Percentiles rank a stretch among this genome's conserved stretches.
phyloP scores from a whole-genome alignment of 2,329 filamentous ascomycete species.

The Pestalotiopsis sp. region DNA sequence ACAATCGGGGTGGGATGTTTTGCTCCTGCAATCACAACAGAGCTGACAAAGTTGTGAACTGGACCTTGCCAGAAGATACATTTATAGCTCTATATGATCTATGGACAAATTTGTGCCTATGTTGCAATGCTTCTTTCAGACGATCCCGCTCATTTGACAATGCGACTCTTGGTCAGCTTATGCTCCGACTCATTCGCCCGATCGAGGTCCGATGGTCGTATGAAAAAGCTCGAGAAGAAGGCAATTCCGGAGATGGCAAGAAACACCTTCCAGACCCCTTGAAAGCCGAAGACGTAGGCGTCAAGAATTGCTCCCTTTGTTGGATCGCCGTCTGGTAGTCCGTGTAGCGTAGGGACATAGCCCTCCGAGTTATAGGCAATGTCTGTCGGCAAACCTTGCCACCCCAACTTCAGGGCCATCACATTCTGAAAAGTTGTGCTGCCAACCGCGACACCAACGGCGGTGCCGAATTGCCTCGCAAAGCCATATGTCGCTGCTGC shows the following conservation, averaged over 20 bases:
- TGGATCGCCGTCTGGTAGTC: neutral
- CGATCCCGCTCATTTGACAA: neutral
- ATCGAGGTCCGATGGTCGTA: slow-evolving; percentile 44
- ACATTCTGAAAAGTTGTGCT: slow-evolving; percentile 23
- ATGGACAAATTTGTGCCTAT: neutral
- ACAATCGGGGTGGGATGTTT: too few relatives aligned
- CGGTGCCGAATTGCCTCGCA: slow-evolving; percentile 20
- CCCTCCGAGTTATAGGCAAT: slow-evolving; percentile 16
- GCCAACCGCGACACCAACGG: slow-evolving; percentile 22
- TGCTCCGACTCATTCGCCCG: slow-evolving; percentile 42
- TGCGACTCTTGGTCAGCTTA: slow-evolving; percentile 28
- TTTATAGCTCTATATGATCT: too few relatives aligned
- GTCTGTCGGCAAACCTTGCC: slow-evolving; percentile 13
- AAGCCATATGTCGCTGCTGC: slow-evolving; percentile 14
- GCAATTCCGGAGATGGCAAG: slow-evolving; percentile 40
- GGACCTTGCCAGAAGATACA: too few relatives aligned
- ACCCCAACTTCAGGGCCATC: slow-evolving; percentile 17
- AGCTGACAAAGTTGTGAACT: too few relatives aligned
- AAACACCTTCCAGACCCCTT: slow-evolving; percentile 17
- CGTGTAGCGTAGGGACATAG: slow-evolving; percentile 9
- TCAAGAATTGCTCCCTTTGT: slow-evolving; percentile 1
- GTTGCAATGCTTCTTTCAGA: neutral
- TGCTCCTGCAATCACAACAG: too few relatives aligned
- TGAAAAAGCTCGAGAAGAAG: slow-evolving; percentile 44
- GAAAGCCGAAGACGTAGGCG: slow-evolving; percentile 19